Evolutionary conservation across 208 protist species (phyloP), one percentile per base, ranked within the genome.

Genomic region (Crithidia bombi): DNA sequence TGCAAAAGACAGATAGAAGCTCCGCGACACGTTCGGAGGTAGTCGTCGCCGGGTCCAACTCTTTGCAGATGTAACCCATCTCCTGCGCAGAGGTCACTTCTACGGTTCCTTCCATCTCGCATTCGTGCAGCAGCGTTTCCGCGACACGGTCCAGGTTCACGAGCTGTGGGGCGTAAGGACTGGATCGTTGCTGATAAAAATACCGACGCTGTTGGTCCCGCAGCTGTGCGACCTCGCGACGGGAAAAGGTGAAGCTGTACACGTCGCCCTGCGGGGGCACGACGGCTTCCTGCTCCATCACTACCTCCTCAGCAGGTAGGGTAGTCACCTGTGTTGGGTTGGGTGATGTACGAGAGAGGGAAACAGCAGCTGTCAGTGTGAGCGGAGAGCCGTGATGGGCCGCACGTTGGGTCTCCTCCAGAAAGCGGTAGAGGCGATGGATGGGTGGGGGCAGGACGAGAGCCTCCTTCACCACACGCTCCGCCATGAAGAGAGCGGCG

Each of bases 371-470:
- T 14, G 26, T 23, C 30, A 41, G 19, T 26, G 33, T 14, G 9
- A 9, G 15, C 5, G 33, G 30, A n/a, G 54, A 36, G 7, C 3
- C 12, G n/a, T 43, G 56, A 23, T 9, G 25, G n/a, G 25, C 17
- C 9, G n/a, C 2, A 4, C 11, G 41, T 21, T 28, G 44, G 11
- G 59, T 44, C 32, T 26, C 47, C 17, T 21, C 61, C 3, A 38
- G 28, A 14, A 11, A 23, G 11, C 7, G 50, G 51, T 75, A 75
- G 59, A 75, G 14, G 30, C 50, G 39, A 28, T 75, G 44, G 23
- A 68, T 74, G 1, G 68, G 68, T 14, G 68, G 68, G 9, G 68
- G 68, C 15, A 74, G 68, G 25, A 43, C 30, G 39, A 74, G 36
- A 3, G 32, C n/a, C 26, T 55, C 30, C 39, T 54, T 65, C 7